A percentile compares a stretch with the other conserved stretches of the same genome.
phyloP scores from a whole-genome alignment of 345 rosid genomes.

The Nasturtium officinale region DNA sequence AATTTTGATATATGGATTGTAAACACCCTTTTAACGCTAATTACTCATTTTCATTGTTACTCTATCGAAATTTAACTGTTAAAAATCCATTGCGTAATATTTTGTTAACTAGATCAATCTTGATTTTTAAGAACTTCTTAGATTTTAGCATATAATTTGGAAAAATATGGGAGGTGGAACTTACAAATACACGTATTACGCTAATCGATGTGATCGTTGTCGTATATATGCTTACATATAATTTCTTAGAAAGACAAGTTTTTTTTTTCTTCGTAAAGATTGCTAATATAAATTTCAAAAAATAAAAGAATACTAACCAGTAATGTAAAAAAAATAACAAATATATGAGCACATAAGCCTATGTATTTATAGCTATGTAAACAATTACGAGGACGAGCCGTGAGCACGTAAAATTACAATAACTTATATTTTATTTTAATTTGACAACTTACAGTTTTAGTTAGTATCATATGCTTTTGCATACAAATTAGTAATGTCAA shows the following conservation, averaged over 20 bases:
- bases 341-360: background rate
- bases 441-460: too few species aligned
- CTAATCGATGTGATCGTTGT: conserved; percentile 20
- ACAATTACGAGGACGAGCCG: background rate
- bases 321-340: too few species aligned
- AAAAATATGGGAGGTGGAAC: background rate
- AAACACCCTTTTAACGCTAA: background rate
- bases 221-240: too few species aligned
- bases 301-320: too few species aligned
- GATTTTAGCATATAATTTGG: background rate
- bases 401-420: background rate
- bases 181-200: too few species aligned
- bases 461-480: background rate
- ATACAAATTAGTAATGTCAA: background rate
- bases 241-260: background rate
- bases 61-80: background rate
- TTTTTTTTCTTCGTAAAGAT: background rate
- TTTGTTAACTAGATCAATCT: background rate
- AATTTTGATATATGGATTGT: background rate
- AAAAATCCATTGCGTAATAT: background rate
- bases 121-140: background rate
- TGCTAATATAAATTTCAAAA: background rate
- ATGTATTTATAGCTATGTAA: background rate
- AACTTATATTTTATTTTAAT: background rate
- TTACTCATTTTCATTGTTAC: background rate